Conservation (phyloP, 1,284 basidiomycete species). For the Marasmius sp. region DNA sequence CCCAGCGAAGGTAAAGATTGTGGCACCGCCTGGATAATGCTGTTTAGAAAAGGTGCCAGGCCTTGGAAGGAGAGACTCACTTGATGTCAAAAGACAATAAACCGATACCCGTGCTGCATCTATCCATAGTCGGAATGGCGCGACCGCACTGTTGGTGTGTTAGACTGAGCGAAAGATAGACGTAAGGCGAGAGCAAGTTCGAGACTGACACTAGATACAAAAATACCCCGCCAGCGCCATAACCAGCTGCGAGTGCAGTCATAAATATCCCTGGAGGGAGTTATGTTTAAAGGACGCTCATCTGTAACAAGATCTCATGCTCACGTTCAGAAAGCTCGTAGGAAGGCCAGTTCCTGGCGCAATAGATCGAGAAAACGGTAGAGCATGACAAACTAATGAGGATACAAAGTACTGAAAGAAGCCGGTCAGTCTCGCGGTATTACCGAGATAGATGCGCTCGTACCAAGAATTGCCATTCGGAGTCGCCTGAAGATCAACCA, state of each 20-base stretch:
- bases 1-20: constrained; percentile 33
- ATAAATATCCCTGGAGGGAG: constrained; percentile 35
- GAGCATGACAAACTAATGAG: constrained; percentile 38
- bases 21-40: constrained; percentile 27
- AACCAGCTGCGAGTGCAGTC: constrained; percentile 32
- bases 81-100: constrained; percentile 37
- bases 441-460: constrained; percentile 1
- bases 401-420: constrained; percentile 36
- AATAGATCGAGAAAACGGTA: constrained; percentile 37
- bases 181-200: background rate
- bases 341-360: constrained; percentile 39
- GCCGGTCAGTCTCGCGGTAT: background rate
- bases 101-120: constrained; percentile 40
- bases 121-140: constrained; percentile 41
- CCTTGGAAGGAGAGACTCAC: constrained; percentile 22
- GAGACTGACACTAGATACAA: constrained; percentile 47
- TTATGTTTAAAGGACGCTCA: background rate
- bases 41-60: background rate
- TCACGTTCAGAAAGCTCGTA: constrained; percentile 38
- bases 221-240: constrained; percentile 39
- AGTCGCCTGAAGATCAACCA: constrained; percentile 27
- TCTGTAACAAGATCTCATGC: constrained; percentile 11
- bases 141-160: constrained; percentile 40
- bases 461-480: constrained; percentile 25
- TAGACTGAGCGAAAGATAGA: background rate